Evolutionary conservation across 2,329 filamentous ascomycete genomes (phyloP).

Genomic region (Lecanosticta acicola): DNA sequence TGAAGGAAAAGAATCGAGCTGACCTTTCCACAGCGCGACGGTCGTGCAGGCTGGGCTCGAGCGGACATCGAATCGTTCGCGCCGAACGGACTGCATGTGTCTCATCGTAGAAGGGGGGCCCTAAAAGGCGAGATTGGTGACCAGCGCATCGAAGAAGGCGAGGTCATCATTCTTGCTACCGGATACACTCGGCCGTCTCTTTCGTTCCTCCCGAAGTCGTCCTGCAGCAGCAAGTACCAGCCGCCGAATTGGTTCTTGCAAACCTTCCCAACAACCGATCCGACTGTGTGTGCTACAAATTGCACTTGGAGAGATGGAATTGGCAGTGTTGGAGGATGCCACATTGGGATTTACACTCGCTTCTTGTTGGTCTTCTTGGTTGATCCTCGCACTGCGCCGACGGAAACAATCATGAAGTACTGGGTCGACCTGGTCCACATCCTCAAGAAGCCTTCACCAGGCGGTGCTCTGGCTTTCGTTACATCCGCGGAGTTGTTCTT

Average conservation of each 20-base stretch:
- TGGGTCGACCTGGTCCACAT: slow-evolving; percentile 80
- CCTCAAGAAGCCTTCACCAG: slow-evolving; percentile 64
- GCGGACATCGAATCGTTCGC: slow-evolving; percentile 68
- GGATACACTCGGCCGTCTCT: slow-evolving; percentile 71
- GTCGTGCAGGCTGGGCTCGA: slow-evolving; percentile 70
- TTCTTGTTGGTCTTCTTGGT: slow-evolving; percentile 80
- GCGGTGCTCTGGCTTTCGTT: slow-evolving; percentile 79
- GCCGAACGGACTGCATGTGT: slow-evolving; percentile 61
- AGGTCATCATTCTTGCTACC: slow-evolving; percentile 77
- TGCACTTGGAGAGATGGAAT: slow-evolving; percentile 77
- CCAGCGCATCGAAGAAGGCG: slow-evolving; percentile 57
- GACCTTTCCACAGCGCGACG: slow-evolving; percentile 66
- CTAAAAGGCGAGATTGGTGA: slow-evolving; percentile 4
- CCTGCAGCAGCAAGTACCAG: slow-evolving; percentile 65
- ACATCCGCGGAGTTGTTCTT: slow-evolving; percentile 78
- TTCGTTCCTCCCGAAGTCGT: slow-evolving; percentile 65
- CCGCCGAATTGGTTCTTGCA: slow-evolving; percentile 87
- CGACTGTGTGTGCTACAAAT: slow-evolving; percentile 72
- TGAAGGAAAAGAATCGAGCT: slow-evolving; percentile 41
- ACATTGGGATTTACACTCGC: slow-evolving; percentile 83
- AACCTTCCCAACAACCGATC: slow-evolving; percentile 70
- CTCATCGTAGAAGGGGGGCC: slow-evolving; percentile 49
- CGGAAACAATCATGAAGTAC: slow-evolving; percentile 67
- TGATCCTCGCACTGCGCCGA: slow-evolving; percentile 69
- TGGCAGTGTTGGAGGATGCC: slow-evolving; percentile 76